Conservation (phyloP, 1,139 yeast species). For the Candida sojae region DNA sequence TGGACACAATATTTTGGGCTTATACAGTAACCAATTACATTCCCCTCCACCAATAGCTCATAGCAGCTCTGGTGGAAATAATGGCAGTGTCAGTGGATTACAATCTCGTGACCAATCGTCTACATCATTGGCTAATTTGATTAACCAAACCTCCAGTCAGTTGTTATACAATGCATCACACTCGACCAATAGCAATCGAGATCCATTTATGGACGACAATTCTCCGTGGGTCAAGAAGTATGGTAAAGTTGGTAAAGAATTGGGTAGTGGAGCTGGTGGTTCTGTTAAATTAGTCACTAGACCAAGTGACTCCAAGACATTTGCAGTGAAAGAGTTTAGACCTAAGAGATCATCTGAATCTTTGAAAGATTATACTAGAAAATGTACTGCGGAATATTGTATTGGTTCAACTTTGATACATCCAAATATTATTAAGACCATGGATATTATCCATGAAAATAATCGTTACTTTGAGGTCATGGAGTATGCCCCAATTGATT, state of each 20-base stretch:
- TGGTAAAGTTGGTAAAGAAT: conserved; percentile 83
- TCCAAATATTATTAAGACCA: conserved; percentile 89
- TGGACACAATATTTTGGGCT: conserved; percentile 13
- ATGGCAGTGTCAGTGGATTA: conserved; percentile 14
- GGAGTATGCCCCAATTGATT: conserved; percentile 97
- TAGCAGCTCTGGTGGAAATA: background rate
- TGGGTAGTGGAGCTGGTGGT: conserved; percentile 99
- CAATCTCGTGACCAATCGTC: conserved; percentile 39
- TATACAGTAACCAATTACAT: conserved; percentile 29
- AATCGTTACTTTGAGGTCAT: conserved; percentile 89
- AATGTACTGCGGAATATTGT: conserved; percentile 96
- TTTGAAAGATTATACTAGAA: conserved; percentile 87
- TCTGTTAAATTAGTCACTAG: conserved; percentile 85
- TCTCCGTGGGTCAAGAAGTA: conserved; percentile 79
- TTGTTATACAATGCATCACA: conserved; percentile 42
- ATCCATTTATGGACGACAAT: conserved; percentile 53
- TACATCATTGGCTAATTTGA: conserved; percentile 43
- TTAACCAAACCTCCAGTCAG: conserved; percentile 47
- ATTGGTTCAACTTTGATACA: conserved; percentile 95
- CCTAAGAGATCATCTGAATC: conserved; percentile 83
- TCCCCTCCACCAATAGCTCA: conserved; percentile 28
- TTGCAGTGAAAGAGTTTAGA: conserved; percentile 96
- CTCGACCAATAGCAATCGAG: conserved; percentile 26
- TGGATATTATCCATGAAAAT: conserved; percentile 87
- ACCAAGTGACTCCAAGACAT: conserved; percentile 77